Evolutionary conservation across 345 rosid genomes (phyloP), one percentile per base, ranked within the genome.

Genomic region (Syzygium oleosum): DNA sequence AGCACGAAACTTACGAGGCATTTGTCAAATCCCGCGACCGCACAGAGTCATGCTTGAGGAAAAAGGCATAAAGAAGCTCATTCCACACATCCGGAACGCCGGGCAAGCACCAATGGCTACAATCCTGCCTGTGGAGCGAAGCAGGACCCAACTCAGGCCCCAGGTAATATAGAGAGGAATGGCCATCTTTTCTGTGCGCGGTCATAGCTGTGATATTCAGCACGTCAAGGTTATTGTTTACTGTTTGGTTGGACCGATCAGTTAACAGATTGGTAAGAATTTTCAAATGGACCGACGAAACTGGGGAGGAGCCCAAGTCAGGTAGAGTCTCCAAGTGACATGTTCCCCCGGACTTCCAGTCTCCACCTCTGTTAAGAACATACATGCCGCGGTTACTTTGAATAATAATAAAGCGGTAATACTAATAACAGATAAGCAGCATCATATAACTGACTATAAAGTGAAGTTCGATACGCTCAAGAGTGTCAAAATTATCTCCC

Each of bases 91-190:
- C 96, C n/a, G 98, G 98, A 51, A 96, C 95, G 17, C 98, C 96
- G 1, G 99, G 99, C 86, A 96, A 92, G 92, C 96, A 96, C 99
- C 99, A 96, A 43, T 95, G 99, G 87, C 98, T 95, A 91, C 99
- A 96, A 84, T 96, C 99, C 91, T 95, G 98, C 77, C 93, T 93
- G 85, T 92, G 93, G 65, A 94, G 89, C 52, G 95, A 87, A 1
- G 92, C 95, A 58, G 93, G 96, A 78, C 95, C 91, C 8, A 3
- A 80, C 43, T 86, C 85, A 17, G 95, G 89, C 43, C 91, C 93
- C 4, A 91, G 92, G 90, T 94, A 92, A 92, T 95, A 95, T 21
- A 95, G 2, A 29, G 98, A 96, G 14, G 96, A 85, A 87, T 96
- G 99, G 54, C 96, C 99, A 41, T 96, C 96, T 90, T 94, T 95